Percentiles rank a stretch among this genome's conserved stretches.
Conservation (phyloP, 2,329 filamentous ascomycete species). For the Tolypocladium tundrense region DNA sequence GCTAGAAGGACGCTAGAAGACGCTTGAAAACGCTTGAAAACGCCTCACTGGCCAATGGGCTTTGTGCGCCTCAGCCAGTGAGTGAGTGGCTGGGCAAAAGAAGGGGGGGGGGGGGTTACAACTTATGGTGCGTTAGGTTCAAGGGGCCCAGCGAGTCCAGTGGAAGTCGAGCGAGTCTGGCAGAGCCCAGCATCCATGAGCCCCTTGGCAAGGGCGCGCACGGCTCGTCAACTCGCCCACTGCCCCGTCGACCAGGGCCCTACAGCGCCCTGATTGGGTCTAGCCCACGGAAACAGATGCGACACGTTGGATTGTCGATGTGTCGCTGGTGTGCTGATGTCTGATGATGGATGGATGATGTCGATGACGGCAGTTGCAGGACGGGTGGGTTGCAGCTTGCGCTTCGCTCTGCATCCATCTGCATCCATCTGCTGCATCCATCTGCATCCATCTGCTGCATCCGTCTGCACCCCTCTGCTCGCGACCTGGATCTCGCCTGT, state of each 20-base stretch:
- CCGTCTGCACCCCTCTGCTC: neutral
- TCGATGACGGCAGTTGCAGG: neutral
- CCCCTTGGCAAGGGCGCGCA: neutral
- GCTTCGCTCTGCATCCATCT: neutral
- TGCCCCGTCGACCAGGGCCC: neutral
- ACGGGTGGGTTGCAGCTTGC: neutral
- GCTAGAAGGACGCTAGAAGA: conserved; percentile 18
- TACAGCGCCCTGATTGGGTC: neutral
- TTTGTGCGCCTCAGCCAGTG: neutral
- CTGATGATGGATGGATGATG: neutral
- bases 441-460: neutral
- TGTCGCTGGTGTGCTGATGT: neutral
- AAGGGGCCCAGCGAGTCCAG: neutral
- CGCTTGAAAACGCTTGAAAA: conserved; percentile 1
- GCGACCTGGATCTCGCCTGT: neutral
- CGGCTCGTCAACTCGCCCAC: neutral
- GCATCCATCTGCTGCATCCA: neutral
- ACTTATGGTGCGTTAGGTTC: neutral
- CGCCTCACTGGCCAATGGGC: neutral
- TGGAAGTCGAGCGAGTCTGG: neutral
- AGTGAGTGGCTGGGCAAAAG: neutral
- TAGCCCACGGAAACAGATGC: too few species aligned
- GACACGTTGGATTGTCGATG: too few species aligned
- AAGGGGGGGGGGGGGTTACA: neutral
- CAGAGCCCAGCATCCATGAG: neutral